Percentiles rank a stretch among this genome's conserved stretches.
These are phyloP conservation scores for Corchorus olitorius DNA, from an alignment of 345 rosid species.

Conservation along the genomic window DNA sequence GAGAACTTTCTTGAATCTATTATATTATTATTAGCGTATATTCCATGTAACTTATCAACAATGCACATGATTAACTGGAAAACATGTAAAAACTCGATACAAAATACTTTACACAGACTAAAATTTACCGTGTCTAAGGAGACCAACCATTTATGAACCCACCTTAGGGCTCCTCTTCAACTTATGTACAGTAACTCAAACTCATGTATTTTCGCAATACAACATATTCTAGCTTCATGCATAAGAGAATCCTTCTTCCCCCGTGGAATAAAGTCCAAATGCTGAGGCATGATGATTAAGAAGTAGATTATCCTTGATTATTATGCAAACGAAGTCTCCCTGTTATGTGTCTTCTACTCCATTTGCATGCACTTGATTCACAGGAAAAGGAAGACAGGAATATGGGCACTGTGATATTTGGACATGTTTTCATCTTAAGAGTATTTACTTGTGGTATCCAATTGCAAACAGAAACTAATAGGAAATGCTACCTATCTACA, in stretches of 20 bases:
- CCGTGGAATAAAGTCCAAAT: neutral
- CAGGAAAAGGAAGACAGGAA: constrained; percentile 7
- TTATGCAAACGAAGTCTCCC: constrained; percentile 10
- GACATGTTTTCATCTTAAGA: neutral
- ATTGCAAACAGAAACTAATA: constrained; percentile 24
- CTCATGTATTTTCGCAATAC: constrained; percentile 15
- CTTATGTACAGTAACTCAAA: constrained; percentile 35
- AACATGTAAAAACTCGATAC: neutral
- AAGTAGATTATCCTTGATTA: constrained; percentile 7
- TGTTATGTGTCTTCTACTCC: constrained; percentile 17
- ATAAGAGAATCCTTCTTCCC: neutral
- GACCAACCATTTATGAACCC: constrained; percentile 19
- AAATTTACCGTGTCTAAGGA: constrained; percentile 14
- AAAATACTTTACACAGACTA: constrained; percentile 10
- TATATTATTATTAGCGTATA: neutral
- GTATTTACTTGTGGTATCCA: constrained; percentile 30
- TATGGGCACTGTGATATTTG: neutral
- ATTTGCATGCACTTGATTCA: constrained; percentile 21
- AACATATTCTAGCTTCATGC: constrained; percentile 24
- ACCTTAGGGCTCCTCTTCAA: constrained; percentile 21
- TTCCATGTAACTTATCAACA: neutral
- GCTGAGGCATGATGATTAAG: neutral
- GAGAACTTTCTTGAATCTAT: neutral
- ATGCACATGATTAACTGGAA: neutral
- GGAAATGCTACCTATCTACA: constrained; percentile 39